phyloP scores from a whole-genome alignment of 108 stramenopile genomes.

The Nitzschia sp. region DNA sequence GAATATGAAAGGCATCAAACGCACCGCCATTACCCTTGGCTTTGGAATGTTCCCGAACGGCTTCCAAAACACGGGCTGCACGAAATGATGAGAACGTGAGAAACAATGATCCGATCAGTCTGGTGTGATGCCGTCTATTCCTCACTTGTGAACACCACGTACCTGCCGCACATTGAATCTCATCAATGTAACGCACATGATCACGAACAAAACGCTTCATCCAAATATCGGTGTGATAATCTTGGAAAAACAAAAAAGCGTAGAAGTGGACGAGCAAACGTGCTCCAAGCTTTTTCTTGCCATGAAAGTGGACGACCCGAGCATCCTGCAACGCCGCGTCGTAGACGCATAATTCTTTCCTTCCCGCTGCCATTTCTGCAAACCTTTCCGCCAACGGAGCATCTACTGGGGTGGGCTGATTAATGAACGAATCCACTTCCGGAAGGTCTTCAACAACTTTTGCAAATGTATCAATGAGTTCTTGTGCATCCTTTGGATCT shows the following conservation, averaged over 20 bases:
- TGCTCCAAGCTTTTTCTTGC: slow-evolving; percentile 28
- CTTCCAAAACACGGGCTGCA: slow-evolving; percentile 71
- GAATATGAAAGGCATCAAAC: slow-evolving; percentile 87
- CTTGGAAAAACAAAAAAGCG: slow-evolving; percentile 81
- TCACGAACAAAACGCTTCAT: slow-evolving; percentile 86
- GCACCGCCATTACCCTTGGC: slow-evolving; percentile 25
- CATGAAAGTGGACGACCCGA: slow-evolving; percentile 71
- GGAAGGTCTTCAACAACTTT: slow-evolving; percentile 28
- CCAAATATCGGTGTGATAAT: slow-evolving; percentile 79
- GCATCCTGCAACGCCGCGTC: slow-evolving; percentile 61
- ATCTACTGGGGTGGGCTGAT: slow-evolving; percentile 62
- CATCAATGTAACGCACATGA: slow-evolving; percentile 76
- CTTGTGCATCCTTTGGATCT: slow-evolving; percentile 43
- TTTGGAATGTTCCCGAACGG: slow-evolving; percentile 49
- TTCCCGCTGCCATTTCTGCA: slow-evolving; percentile 56
- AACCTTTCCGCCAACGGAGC: slow-evolving; percentile 55
- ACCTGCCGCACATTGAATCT: slow-evolving; percentile 89
- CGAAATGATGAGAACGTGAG: slow-evolving; percentile 23
- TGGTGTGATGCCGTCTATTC: too few species aligned
- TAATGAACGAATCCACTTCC: slow-evolving; percentile 25
- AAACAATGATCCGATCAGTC: too few species aligned
- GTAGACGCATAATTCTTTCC: slow-evolving; percentile 67
- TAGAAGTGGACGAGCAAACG: slow-evolving; percentile 84
- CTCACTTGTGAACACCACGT: too few species aligned
- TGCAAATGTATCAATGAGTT: slow-evolving; percentile 39